These are phyloP conservation scores for Xylaria sp. DNA, from an alignment of 2,329 filamentous ascomycete species.

Conservation along the genomic window DNA sequence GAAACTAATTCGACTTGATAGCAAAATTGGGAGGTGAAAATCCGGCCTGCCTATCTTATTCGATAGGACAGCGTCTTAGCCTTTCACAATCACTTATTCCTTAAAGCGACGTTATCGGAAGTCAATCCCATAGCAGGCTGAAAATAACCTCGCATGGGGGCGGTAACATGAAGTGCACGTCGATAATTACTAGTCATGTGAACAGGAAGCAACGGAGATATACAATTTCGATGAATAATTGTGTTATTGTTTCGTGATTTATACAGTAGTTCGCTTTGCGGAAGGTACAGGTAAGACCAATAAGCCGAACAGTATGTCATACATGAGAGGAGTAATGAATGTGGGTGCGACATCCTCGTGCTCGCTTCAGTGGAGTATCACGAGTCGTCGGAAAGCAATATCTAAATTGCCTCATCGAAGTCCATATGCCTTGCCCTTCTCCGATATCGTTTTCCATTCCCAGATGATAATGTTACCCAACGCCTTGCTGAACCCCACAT, in stretches of 20 bases:
- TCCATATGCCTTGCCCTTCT: slow-evolving; percentile 25
- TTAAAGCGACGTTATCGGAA: not conserved
- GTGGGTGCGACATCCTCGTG: slow-evolving; percentile 35
- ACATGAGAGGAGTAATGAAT: slow-evolving; percentile 47
- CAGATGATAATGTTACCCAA: slow-evolving; percentile 34
- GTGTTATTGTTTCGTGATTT: slow-evolving; percentile 23
- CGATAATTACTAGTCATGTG: not conserved
- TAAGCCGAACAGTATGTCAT: slow-evolving; percentile 33
- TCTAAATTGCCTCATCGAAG: slow-evolving; percentile 28
- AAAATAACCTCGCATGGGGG: not conserved
- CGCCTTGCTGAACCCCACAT: slow-evolving; percentile 39
- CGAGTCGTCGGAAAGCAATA: slow-evolving; percentile 24
- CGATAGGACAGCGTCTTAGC: not conserved
- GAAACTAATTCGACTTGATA: not conserved
- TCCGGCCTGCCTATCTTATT: not conserved
- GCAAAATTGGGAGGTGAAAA: not conserved
- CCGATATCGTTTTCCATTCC: slow-evolving; percentile 34
- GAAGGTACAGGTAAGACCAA: slow-evolving; percentile 15
- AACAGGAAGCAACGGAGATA: not conserved
- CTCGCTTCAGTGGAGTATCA: slow-evolving; percentile 31
- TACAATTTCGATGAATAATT: slow-evolving; percentile 5
- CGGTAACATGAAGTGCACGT: not conserved
- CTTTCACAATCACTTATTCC: not conserved
- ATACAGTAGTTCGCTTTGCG: slow-evolving; percentile 25
- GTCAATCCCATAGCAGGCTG: not conserved